Base-by-base conservation (phyloP, 1,284 basidiomycete species). In the Agaricales sp. region DNA sequence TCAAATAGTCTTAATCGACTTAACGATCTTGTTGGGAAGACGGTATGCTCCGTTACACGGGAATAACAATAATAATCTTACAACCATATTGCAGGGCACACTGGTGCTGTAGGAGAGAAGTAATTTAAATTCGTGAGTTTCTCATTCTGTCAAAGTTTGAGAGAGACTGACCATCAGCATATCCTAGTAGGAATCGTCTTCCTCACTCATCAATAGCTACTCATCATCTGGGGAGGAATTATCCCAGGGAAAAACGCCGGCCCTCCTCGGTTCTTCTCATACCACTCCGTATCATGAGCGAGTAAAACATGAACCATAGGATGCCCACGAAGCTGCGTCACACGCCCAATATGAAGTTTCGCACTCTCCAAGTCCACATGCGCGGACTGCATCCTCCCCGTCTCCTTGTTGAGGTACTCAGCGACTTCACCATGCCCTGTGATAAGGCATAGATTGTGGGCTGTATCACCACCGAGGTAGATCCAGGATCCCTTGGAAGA, bases 401-500 rank as follows among this genome's bases (percentile, higher is more conserved):
- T 35, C 8, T 35, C 30, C 30, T 8, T 8, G 30, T 35, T 35
- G 30, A 35, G 11, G 30, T 35, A 35, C 30, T 35, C 30, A 8
- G 30, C 30, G n/a, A 35, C 30, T 11, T 35, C 30, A n/a, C 30
- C 30, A 35, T n/a, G n/a, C 30, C 73, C 74, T 1, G 64, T 70
- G 43, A 81, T 55, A 45, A 80, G 61, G 18, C 70, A 64, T 66
- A 69, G 68, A 58, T 78, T 70, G 57, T 80, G 79, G 4, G 71
- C 75, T 46, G 70, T 71, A 57, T 80, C 78, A 0, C 71, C 76
- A 1, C 66, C 77, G 21, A 81, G 65, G 53, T 70, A 75, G n/a
- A 79, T 61, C 79, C 78, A 80, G 2, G 63, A 69, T 3, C 77
- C 77, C 44, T 76, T 69, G 8, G 66, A 39, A 3, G 75, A 77